These are phyloP conservation scores for Botrytis tulipae DNA, from an alignment of 2,329 filamentous ascomycete species.

Conservation along the genomic window DNA sequence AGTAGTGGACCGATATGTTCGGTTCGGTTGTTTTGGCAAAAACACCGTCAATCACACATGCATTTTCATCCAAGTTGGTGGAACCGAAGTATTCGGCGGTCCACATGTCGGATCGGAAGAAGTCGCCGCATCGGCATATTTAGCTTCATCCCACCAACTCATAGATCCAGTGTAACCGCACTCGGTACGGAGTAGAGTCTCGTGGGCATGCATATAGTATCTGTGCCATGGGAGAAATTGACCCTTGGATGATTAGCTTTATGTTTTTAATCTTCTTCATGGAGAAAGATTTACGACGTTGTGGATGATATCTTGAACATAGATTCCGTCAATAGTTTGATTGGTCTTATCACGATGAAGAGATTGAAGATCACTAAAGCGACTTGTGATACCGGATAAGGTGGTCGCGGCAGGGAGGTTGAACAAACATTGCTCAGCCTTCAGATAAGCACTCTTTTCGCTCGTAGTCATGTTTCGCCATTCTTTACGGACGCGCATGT, in stretches of 20 bases:
- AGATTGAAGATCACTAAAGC: not conserved
- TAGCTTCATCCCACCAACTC: not conserved
- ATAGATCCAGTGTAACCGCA: not conserved
- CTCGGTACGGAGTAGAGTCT: not conserved
- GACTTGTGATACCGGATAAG: not conserved
- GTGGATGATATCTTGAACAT: not conserved
- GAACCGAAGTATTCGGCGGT: not conserved
- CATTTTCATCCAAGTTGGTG: not conserved
- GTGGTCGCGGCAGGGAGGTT: no score
- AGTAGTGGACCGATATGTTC: not conserved
- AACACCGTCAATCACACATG: slow-evolving; percentile 1
- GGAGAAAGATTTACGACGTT: not conserved
- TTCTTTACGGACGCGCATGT: no score
- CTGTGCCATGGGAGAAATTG: slow-evolving; percentile 1
- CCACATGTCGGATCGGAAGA: not conserved
- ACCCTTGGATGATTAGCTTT: not conserved
- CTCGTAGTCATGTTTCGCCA: no score
- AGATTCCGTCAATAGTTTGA: not conserved
- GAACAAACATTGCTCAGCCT: no score
- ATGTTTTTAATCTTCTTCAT: not conserved
- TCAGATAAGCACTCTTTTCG: no score
- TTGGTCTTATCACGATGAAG: not conserved
- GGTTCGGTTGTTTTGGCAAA: slow-evolving; percentile 8
- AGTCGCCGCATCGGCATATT: not conserved
- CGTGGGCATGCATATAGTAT: not conserved